Conservation (phyloP, 179 eudicot genomes). For the Heliamphora pulchella region DNA sequence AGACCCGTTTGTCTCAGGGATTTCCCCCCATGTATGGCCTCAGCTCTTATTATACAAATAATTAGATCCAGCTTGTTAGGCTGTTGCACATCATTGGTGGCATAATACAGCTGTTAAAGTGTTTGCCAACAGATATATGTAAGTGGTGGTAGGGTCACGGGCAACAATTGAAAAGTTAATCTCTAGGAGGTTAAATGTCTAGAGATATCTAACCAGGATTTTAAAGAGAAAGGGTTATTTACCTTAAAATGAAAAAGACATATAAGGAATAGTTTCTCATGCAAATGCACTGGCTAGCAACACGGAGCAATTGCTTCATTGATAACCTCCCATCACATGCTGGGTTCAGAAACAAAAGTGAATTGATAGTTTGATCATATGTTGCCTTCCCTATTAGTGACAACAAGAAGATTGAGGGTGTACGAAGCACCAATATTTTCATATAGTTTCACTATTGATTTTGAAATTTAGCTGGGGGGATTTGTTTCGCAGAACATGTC, state of each 20-base stretch:
- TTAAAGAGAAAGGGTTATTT: too few relatives aligned
- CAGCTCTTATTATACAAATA: neutral
- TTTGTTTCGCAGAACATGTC: too few relatives aligned
- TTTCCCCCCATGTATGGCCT: neutral
- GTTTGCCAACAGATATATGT: conserved; percentile 5
- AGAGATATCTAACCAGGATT: too few relatives aligned
- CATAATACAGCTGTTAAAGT: neutral
- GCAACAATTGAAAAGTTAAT: neutral
- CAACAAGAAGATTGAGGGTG: neutral
- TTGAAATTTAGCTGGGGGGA: too few relatives aligned
- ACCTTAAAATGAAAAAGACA: too few relatives aligned
- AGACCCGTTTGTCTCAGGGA: neutral
- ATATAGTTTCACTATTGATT: too few relatives aligned
- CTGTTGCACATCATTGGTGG: neutral
- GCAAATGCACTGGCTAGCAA: too few relatives aligned
- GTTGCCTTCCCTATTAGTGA: neutral
- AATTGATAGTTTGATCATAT: neutral
- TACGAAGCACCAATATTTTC: neutral
- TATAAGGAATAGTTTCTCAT: too few relatives aligned
- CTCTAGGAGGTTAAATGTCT: too few relatives aligned
- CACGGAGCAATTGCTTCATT: neutral
- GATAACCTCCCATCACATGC: neutral
- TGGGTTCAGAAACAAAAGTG: neutral
- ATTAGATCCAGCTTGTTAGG: neutral
- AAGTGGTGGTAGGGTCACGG: neutral